Conservation (phyloP, 352 stramenopile genomes). For the Phytopythium delawarense region DNA sequence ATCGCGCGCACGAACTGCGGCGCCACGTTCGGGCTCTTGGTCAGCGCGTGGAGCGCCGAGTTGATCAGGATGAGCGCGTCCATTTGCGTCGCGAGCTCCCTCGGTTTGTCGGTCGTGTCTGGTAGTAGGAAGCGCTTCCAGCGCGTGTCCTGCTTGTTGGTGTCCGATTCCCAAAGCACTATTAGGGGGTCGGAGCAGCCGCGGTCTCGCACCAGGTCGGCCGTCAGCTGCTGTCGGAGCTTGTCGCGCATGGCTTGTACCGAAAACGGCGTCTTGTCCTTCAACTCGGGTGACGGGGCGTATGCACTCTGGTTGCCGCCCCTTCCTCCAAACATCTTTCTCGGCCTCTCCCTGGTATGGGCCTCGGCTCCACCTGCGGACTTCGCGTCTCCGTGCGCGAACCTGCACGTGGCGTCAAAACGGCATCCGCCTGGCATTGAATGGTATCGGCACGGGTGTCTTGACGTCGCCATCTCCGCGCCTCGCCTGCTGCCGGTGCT, state of each 20-base stretch:
- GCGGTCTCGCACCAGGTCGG: slow-evolving; percentile 11
- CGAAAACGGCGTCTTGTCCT: slow-evolving; percentile 11
- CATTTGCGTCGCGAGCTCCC: slow-evolving; percentile 26
- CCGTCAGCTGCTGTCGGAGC: slow-evolving; percentile 17
- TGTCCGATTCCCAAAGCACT: slow-evolving; percentile 16
- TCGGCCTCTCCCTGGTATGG: background rate
- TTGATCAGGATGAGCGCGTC: slow-evolving; percentile 38
- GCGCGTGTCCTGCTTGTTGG: slow-evolving; percentile 16
- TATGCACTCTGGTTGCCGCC: too few species aligned
- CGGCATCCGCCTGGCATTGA: too few species aligned
- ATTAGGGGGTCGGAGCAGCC: slow-evolving; percentile 25
- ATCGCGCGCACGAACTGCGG: slow-evolving; percentile 30
- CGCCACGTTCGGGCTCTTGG: slow-evolving; percentile 18
- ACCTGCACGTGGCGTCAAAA: background rate
- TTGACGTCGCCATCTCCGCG: background rate
- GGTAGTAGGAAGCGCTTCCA: slow-evolving; percentile 31
- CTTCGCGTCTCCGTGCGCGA: background rate
- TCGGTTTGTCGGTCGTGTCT: slow-evolving; percentile 10
- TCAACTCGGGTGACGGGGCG: too few species aligned
- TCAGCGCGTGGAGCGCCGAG: slow-evolving; percentile 31
- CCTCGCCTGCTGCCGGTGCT: background rate
- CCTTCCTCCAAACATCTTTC: background rate
- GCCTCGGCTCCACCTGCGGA: background rate
- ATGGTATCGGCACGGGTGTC: background rate
- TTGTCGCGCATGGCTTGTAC: slow-evolving; percentile 13